Conservation (phyloP, 495 filamentous ascomycete genomes). For the Daldinia decipiens region DNA sequence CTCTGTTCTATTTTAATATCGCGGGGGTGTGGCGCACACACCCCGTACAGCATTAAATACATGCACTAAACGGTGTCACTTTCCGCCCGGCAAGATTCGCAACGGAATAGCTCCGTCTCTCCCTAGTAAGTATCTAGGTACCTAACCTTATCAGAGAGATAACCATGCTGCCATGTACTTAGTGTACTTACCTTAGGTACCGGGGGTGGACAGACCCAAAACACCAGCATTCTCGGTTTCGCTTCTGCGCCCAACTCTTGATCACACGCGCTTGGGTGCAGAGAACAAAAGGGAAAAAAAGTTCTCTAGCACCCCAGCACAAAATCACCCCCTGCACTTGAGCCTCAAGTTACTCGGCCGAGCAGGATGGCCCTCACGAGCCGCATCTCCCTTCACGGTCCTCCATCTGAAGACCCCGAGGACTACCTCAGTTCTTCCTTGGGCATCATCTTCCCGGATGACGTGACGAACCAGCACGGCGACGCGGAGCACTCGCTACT, state of each 20-base stretch:
- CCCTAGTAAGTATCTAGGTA: background rate
- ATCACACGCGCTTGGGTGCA: conserved; percentile 12
- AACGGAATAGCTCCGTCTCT: conserved; percentile 33
- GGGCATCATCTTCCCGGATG: conserved; percentile 79
- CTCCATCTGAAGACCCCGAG: conserved; percentile 59
- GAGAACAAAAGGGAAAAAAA: background rate
- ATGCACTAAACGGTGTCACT: background rate
- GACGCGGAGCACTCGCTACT: conserved; percentile 71
- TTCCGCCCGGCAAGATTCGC: conserved; percentile 21
- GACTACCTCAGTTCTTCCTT: conserved; percentile 73
- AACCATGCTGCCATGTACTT: no score
- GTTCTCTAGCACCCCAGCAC: conserved; percentile 9
- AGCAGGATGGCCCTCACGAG: conserved; percentile 53
- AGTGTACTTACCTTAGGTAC: no score
- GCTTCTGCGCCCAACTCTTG: conserved; percentile 5
- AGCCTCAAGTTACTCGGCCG: conserved; percentile 24
- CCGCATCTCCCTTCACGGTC: conserved; percentile 53
- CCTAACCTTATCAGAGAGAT: no score
- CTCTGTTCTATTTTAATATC: conserved; percentile 12
- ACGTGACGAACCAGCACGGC: conserved; percentile 77
- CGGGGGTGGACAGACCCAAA: background rate
- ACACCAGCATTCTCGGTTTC: background rate
- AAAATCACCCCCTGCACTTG: conserved; percentile 9
- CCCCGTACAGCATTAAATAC: background rate
- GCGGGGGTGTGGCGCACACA: conserved; percentile 12